These are phyloP conservation scores for Leccinellum albellum DNA, from an alignment of 768 basidiomycete species.

Conservation along the genomic window DNA sequence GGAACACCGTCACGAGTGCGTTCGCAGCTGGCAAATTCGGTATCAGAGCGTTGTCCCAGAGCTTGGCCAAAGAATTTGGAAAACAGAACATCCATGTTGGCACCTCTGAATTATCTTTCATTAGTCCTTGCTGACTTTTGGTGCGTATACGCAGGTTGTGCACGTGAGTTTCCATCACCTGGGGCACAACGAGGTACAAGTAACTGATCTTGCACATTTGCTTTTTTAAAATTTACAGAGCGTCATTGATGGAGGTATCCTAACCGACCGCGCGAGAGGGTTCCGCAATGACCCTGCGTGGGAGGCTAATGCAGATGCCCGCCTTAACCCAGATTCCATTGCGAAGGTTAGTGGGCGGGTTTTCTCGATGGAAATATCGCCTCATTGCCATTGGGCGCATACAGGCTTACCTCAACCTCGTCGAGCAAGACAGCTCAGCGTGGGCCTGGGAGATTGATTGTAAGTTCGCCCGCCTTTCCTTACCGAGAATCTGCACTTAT, in stretches of 20 bases:
- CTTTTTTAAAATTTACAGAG: conserved; percentile 36
- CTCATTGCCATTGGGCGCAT: neutral
- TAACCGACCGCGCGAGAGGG: conserved; percentile 36
- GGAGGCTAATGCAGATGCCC: conserved; percentile 42
- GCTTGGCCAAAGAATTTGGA: conserved; percentile 71
- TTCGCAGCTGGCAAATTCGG: conserved; percentile 67
- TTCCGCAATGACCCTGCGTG: conserved; percentile 33
- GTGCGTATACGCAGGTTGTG: conserved; percentile 42
- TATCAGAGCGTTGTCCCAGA: conserved; percentile 61
- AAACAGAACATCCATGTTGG: conserved; percentile 70
- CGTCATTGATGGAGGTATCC: conserved; percentile 64
- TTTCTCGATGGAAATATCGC: neutral
- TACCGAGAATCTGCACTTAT: neutral
- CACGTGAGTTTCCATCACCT: conserved; percentile 46
- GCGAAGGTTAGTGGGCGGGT: conserved; percentile 47
- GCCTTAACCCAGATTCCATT: conserved; percentile 64
- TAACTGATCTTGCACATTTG: neutral
- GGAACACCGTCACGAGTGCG: conserved; percentile 56
- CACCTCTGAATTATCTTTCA: neutral
- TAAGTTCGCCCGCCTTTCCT: conserved; percentile 33
- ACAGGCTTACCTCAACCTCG: conserved; percentile 64
- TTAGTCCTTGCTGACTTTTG: neutral
- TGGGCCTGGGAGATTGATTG: conserved; percentile 82
- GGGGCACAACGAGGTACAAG: neutral
- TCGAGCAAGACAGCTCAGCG: conserved; percentile 64